These are phyloP conservation scores for Triangularia verruculosa DNA, from an alignment of 2,329 filamentous ascomycete genomes.

Conservation along the genomic window DNA sequence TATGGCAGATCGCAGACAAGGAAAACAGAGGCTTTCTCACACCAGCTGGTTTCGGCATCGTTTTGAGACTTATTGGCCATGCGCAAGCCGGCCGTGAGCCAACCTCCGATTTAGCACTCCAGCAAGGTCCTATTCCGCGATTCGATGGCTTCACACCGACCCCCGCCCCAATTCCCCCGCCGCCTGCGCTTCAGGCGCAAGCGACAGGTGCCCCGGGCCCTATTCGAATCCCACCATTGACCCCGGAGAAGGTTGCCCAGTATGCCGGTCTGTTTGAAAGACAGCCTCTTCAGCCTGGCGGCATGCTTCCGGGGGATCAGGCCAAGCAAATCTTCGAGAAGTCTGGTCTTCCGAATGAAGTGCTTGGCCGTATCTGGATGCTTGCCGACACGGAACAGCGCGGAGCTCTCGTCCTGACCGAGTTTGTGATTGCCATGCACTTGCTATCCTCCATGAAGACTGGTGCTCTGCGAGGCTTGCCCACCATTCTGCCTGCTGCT, in stretches of 20 bases:
- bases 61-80: slow-evolving; percentile 90
- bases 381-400: slow-evolving; percentile 91
- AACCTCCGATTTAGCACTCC: slow-evolving; percentile 74
- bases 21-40: slow-evolving; percentile 95
- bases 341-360: slow-evolving; percentile 83
- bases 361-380: slow-evolving; percentile 93
- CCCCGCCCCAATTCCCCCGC: slow-evolving; percentile 39
- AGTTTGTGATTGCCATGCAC: slow-evolving; percentile 99
- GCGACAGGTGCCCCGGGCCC: slow-evolving; percentile 56
- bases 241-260: slow-evolving; percentile 83
- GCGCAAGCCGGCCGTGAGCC: slow-evolving; percentile 85
- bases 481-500: slow-evolving; percentile 74
- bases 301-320: slow-evolving; percentile 74
- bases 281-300: slow-evolving; percentile 71
- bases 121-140: slow-evolving; percentile 83
- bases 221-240: slow-evolving; percentile 83
- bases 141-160: slow-evolving; percentile 72
- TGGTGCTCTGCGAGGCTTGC: slow-evolving; percentile 74
- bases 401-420: slow-evolving; percentile 78
- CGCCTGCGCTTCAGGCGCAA: slow-evolving; percentile 50
- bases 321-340: slow-evolving; percentile 96
- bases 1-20: slow-evolving; percentile 98
- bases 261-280: slow-evolving; percentile 90
- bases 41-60: slow-evolving; percentile 87
- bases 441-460: slow-evolving; percentile 88